Base-by-base conservation (phyloP, 2,329 filamentous ascomycete genomes). In the Drechslerella coelobrocha region DNA sequence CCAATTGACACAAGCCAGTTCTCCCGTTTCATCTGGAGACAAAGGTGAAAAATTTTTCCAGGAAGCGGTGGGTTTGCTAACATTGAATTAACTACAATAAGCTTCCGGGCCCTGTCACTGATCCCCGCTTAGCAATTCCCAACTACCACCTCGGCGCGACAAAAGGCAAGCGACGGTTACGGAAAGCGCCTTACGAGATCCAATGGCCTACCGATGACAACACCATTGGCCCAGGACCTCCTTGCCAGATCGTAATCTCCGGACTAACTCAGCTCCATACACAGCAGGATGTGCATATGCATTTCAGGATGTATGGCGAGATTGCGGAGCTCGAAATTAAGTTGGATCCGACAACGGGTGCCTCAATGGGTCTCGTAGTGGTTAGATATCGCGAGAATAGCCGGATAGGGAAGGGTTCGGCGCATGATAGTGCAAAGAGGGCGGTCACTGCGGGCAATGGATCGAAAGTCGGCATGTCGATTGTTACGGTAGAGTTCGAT, bases 241-340 rank as follows among this genome's bases (percentile, higher is more conserved):
- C 94, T 1, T 91, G 89, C 1, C 91, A 96, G 78, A 87, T 99
- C 52, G 88, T 97, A 2, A 91, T 97, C 19, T 92, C 88, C n/a
- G 91, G 92, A n/a, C 97, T 97, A 78, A 94, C 97, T 79, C 92
- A 93, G 5, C 82, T 97, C 73, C 88, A 90, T 41, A 86, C 91
- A 10, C 90, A 96, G 75, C 85, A 86, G 61, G 90, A 91, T 75
- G 84, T 96, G 54, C 86, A 85, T 17, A 86, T 88, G 48, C 85
- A 90, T 59, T 95, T 96, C 78, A 86, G 88, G 17, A 86, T 85
- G 2, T 96, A 89, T 80, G 92, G 92, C 57, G 91, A 96, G 66
- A 92, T 99, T 73, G 89, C 89, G 47, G 89, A 92, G 77, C 89
- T 95, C 75, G 92, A 91, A 77, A 97, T 97, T 77, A 93, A 95